A percentile compares a stretch with the other conserved stretches of the same genome.
Evolutionary conservation across 2,329 filamentous ascomycete genomes (phyloP).

Genomic region (Stagonosporopsis cucurbitacearum): DNA sequence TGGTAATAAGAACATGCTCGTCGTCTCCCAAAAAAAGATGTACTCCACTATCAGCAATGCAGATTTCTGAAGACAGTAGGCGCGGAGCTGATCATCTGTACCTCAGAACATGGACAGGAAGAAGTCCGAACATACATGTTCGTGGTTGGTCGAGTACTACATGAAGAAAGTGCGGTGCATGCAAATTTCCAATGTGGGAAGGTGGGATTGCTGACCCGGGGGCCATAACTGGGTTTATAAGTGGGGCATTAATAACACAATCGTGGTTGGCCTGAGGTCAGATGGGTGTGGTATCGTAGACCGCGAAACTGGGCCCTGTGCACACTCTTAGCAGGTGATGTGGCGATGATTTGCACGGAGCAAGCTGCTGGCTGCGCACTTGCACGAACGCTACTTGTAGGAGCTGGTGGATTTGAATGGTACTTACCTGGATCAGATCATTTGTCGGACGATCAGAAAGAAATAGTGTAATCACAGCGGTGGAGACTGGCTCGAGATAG

Average conservation of each 20-base stretch:
- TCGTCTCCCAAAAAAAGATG: not conserved
- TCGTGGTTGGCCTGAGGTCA: not conserved
- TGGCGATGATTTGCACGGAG: not conserved
- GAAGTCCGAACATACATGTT: not conserved
- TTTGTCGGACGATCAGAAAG: too few species aligned
- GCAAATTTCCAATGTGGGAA: not conserved
- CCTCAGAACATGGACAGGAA: not conserved
- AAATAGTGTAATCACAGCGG: too few species aligned
- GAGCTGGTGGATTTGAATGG: too few species aligned
- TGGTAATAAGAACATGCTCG: not conserved
- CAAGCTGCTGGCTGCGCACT: too few species aligned
- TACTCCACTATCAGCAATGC: not conserved
- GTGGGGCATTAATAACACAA: not conserved
- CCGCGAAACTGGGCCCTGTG: not conserved
- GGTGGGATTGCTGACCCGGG: not conserved
- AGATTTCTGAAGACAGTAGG: not conserved
- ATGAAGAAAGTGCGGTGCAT: not conserved
- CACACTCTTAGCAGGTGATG: not conserved
- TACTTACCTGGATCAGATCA: too few species aligned
- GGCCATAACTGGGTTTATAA: not conserved
- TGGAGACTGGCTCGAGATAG: too few species aligned
- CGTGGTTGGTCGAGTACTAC: not conserved
- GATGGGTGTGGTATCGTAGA: too few species aligned
- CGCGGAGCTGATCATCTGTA: not conserved
- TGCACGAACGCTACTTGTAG: too few species aligned